Evolutionary conservation across 192 early-diverging fungal species (phyloP), one percentile per base, ranked within the genome.

Genomic region (Coemansia sp.): DNA sequence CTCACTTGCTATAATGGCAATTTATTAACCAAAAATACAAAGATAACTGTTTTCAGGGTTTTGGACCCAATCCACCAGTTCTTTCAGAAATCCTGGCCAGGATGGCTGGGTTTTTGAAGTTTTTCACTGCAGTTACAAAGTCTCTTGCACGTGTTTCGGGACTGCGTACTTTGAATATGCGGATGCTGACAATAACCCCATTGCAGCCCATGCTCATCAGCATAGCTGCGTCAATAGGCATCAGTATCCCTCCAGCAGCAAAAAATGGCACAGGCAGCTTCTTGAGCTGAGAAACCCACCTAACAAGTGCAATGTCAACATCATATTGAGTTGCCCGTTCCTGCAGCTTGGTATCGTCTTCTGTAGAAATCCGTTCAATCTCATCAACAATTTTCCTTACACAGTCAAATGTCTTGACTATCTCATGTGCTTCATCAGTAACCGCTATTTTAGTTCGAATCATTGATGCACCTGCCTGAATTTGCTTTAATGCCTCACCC

Each of bases 201-300:
- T 97, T 93, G 80, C 94, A 92, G 43, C 97, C 97, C 46, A 97
- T 83, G 82, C 97, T 94, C 95, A 99, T 99, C 95, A 99, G 95
- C 65, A 99, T 66, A 12, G 94, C 97, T 56, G 95, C 97, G 84
- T 99, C 97, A 24, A 94, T 94, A 25, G 97, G 97, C 29, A 95
- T 99, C n/a, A 95, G 94, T 62, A 98, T 85, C 77, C 94, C 95
- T 58, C 92, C 94, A 43, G 94, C 94, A 59, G 97, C 95, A 84
- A 99, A 99, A 85, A 95, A 95, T 73, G 95, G 94, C 38, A 99
- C 93, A 38, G 97, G 95, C 24, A 99, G 79, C 60, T 93, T 87
- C 43, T 92, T 93, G 25, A 97, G 82, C 54, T 83, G 82, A 53
- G 86, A 91, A 47, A 89, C 87, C 67, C 95, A 90, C 67, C 91